Conservation (phyloP, 768 basidiomycete genomes). For the Pleurotus tuber-regium region DNA sequence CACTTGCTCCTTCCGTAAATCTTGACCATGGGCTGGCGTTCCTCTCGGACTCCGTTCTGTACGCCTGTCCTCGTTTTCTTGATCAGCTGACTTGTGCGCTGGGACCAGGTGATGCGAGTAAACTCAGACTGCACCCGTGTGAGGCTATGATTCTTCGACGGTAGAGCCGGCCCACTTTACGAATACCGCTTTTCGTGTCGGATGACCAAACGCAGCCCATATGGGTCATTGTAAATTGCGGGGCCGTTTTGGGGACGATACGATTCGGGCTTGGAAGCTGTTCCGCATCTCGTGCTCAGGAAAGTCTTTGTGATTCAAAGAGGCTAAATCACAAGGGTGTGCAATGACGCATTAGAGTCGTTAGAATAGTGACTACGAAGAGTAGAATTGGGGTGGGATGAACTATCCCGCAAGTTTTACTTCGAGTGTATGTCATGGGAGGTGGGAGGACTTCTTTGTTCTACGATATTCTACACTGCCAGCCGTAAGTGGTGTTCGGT, state of each 20-base stretch:
- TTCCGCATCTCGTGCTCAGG: neutral
- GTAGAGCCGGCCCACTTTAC: neutral
- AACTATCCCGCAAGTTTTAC: too few species aligned
- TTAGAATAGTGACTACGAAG: too few species aligned
- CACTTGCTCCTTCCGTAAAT: neutral
- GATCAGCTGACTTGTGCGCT: too few species aligned
- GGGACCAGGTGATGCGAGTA: neutral
- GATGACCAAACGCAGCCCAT: neutral
- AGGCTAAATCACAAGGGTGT: neutral
- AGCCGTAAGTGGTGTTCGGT: too few species aligned
- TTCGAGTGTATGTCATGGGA: too few species aligned
- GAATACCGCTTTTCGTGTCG: neutral
- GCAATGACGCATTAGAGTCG: too few species aligned
- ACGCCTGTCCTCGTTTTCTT: neutral
- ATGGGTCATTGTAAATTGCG: neutral
- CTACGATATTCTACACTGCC: too few species aligned
- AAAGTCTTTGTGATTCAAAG: neutral
- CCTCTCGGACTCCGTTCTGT: neutral
- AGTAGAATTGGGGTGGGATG: too few species aligned
- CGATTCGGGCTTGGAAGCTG: neutral
- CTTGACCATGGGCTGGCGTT: neutral
- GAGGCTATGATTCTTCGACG: neutral
- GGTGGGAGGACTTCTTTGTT: too few species aligned
- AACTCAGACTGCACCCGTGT: neutral
- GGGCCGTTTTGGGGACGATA: neutral